Evolutionary conservation across 345 rosid genomes (phyloP).

Genomic region (Salix koriyanagi): DNA sequence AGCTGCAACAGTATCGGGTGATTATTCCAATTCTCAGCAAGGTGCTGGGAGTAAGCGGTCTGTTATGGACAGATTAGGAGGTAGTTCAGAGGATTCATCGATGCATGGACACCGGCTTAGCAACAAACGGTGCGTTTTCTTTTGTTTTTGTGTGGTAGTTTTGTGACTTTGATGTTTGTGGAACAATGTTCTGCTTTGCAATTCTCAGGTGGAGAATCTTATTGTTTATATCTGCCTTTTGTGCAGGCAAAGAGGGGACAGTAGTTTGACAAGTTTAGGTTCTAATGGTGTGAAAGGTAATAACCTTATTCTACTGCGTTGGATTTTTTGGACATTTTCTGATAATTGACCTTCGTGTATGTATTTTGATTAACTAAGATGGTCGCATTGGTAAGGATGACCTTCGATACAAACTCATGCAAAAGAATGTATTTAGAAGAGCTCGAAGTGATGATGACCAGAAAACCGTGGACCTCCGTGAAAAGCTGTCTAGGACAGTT

Average conservation of each 20-base stretch:
- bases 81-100: slow-evolving; percentile 38
- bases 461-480: slow-evolving; percentile 63
- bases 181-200: neutral
- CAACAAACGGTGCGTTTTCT: slow-evolving; percentile 54
- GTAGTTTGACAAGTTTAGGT: slow-evolving; percentile 29
- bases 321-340: slow-evolving; percentile 21
- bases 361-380: slow-evolving; percentile 40
- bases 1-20: slow-evolving; percentile 41
- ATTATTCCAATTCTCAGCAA: slow-evolving; percentile 31
- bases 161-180: neutral
- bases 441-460: slow-evolving; percentile 42
- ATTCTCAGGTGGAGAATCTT: neutral
- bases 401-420: slow-evolving; percentile 76
- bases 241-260: slow-evolving; percentile 69
- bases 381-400: slow-evolving; percentile 59
- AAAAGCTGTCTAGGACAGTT: slow-evolving; percentile 57
- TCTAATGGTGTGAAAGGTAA: slow-evolving; percentile 48
- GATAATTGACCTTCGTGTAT: slow-evolving; percentile 36
- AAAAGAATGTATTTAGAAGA: slow-evolving; percentile 50
- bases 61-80: slow-evolving; percentile 77
- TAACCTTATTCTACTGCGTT: slow-evolving; percentile 11
- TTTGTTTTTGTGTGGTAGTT: slow-evolving; percentile 1
- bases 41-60: slow-evolving; percentile 68
- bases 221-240: slow-evolving; percentile 16
- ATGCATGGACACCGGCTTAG: slow-evolving; percentile 29